Conservation (phyloP, 108 stramenopile species). For the Mayamaea pseudoterrestris region DNA sequence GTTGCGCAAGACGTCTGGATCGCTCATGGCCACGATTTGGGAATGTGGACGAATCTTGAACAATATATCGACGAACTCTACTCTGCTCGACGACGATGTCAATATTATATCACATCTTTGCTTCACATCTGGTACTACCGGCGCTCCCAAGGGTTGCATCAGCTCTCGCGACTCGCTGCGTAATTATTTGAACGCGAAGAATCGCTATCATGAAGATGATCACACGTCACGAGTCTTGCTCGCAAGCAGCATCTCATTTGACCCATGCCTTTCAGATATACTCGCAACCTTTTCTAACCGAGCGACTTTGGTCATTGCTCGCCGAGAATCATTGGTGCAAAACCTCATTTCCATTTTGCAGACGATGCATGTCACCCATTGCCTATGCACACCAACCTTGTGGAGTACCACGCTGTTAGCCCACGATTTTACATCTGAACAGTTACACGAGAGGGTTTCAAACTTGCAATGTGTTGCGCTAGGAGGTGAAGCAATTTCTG, state of each 20-base stretch:
- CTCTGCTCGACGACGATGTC: background rate
- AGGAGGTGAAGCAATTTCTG: constrained; percentile 77
- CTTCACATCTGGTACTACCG: constrained; percentile 95
- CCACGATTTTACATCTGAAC: background rate
- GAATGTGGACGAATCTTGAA: too few relatives aligned
- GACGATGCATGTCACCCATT: constrained; percentile 38
- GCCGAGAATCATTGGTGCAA: constrained; percentile 18
- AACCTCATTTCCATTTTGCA: constrained; percentile 22
- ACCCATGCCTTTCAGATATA: constrained; percentile 74
- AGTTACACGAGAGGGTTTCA: background rate
- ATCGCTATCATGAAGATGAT: constrained; percentile 35
- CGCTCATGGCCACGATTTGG: background rate
- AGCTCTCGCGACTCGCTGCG: constrained; percentile 49
- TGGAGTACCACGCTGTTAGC: constrained; percentile 32
- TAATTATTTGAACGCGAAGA: constrained; percentile 55
- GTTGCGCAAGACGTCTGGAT: background rate
- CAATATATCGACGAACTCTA: too few relatives aligned
- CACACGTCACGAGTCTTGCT: constrained; percentile 40
- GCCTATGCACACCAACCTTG: constrained; percentile 74
- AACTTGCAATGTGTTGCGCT: constrained; percentile 47
- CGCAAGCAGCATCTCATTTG: constrained; percentile 70
- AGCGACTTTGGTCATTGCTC: constrained; percentile 40
- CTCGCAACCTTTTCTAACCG: constrained; percentile 46
- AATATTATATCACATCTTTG: constrained; percentile 60
- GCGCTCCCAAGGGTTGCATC: constrained; percentile 85